phyloP scores from a whole-genome alignment of 306 rosid genomes.

The Vigna radiata region DNA sequence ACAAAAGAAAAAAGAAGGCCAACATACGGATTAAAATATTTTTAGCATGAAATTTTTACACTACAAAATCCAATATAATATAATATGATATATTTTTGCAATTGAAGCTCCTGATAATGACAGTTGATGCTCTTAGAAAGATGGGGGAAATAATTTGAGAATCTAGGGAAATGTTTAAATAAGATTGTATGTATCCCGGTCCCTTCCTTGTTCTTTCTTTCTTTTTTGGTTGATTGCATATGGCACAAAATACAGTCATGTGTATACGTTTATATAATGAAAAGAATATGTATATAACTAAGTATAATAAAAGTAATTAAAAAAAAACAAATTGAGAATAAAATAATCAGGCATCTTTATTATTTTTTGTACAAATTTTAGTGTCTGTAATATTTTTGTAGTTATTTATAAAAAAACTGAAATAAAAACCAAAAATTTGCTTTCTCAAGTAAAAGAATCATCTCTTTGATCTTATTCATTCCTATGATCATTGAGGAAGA shows the following conservation, averaged over 20 bases:
- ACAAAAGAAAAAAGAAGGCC: constrained; percentile 12
- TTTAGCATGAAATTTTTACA: background rate
- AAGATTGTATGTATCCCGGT: background rate
- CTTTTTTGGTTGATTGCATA: background rate
- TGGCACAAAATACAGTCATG: background rate
- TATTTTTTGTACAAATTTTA: background rate
- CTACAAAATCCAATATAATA: background rate
- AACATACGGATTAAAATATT: background rate
- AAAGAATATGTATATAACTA: no score
- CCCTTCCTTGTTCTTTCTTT: constrained; percentile 8
- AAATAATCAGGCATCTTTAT: background rate
- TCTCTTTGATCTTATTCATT: background rate
- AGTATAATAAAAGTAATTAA: background rate
- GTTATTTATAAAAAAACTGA: background rate
- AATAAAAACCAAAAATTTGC: background rate
- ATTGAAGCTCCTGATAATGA: background rate
- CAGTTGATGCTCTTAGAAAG: background rate
- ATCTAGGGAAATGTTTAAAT: background rate
- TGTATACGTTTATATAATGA: background rate
- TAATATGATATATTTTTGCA: background rate
- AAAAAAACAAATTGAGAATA: background rate
- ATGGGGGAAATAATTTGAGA: background rate
- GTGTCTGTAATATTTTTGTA: background rate
- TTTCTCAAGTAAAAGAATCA: background rate
- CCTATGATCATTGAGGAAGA: constrained; percentile 27